phyloP scores from a whole-genome alignment of 495 filamentous ascomycete genomes.

The Penicillium cataractarum region DNA sequence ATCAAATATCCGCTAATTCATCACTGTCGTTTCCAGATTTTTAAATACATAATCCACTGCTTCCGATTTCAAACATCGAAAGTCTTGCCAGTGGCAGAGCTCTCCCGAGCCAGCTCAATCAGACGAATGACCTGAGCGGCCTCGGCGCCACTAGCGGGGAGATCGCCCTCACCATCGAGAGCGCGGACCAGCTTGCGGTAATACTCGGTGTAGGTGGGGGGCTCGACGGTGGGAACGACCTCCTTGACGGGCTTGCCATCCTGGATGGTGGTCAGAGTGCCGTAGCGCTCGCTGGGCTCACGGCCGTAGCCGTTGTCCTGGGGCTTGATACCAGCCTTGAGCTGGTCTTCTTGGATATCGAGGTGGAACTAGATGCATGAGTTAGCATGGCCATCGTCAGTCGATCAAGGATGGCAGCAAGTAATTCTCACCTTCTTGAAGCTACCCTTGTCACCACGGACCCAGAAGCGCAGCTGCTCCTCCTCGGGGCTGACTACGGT shows the following conservation, averaged over 20 bases:
- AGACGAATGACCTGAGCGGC: conserved; percentile 72
- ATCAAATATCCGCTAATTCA: conserved; percentile 17
- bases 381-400: neutral
- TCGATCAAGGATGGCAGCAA: neutral
- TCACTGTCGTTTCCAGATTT: conserved; percentile 23
- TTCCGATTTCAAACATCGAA: conserved; percentile 47
- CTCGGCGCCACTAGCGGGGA: conserved; percentile 73
- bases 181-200: conserved; percentile 72
- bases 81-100: conserved; percentile 65
- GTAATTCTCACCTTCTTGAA: conserved; percentile 64
- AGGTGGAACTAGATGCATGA: conserved; percentile 54
- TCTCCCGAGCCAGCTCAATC: conserved; percentile 73
- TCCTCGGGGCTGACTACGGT: conserved; percentile 70
- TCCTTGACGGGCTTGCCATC: conserved; percentile 46
- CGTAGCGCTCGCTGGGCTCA: conserved; percentile 60
- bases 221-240: conserved; percentile 62
- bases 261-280: conserved; percentile 51
- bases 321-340: conserved; percentile 69
- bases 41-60: conserved; percentile 7
- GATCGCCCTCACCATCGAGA: conserved; percentile 60
- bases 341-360: conserved; percentile 81
- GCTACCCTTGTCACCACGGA: conserved; percentile 77
- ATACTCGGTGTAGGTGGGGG: conserved; percentile 72
- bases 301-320: conserved; percentile 67
- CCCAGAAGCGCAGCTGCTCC: conserved; percentile 77